Evolutionary conservation across 148 eudicot species (phyloP).

Genomic region (Rhododendron henanense): DNA sequence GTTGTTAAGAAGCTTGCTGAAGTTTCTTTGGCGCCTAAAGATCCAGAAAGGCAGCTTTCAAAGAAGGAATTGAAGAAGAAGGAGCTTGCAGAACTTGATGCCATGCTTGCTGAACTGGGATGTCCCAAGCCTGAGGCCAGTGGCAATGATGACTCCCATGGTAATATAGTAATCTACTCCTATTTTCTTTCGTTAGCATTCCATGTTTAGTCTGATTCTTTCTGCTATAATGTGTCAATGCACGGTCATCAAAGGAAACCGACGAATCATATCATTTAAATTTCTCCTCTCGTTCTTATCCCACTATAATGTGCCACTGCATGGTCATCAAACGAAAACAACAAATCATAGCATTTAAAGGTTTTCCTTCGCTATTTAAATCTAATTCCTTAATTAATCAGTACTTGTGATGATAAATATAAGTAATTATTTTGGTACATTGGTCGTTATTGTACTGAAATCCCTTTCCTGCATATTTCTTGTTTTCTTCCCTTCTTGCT

Average conservation of each 20-base stretch:
- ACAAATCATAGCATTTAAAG: background rate
- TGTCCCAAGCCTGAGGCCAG: constrained; percentile 33
- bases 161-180: constrained; percentile 15
- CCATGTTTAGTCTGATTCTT: background rate
- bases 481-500: background rate
- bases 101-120: constrained; percentile 81
- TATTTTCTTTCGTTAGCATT: background rate
- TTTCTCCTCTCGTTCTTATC: too few relatives aligned
- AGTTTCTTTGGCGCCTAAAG: constrained; percentile 57
- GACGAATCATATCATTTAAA: background rate
- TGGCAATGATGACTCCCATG: constrained; percentile 45
- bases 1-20: constrained; percentile 50
- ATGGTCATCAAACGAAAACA: background rate
- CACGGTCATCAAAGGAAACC: background rate
- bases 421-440: background rate
- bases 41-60: constrained; percentile 83
- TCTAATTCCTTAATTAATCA: background rate
- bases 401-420: background rate
- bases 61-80: constrained; percentile 94
- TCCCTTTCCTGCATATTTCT: background rate
- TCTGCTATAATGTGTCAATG: background rate
- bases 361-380: background rate
- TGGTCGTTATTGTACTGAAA: background rate
- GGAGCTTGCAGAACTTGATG: constrained; percentile 95
- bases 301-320: background rate